phyloP scores from a whole-genome alignment of 1,139 yeast genomes.

The Pichia cactophila region DNA sequence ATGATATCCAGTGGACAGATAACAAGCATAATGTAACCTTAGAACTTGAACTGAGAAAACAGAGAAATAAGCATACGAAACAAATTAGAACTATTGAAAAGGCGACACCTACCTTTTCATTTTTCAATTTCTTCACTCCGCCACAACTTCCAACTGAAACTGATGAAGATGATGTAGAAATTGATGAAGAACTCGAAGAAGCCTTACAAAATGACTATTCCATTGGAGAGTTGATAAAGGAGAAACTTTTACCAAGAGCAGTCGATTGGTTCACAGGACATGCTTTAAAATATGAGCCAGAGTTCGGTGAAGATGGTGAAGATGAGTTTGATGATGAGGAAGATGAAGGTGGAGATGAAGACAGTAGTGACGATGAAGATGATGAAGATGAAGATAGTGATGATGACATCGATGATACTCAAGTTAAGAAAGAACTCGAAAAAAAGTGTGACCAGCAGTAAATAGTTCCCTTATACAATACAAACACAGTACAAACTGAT shows the following conservation, averaged over 20 bases:
- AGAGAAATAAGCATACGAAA: slow-evolving; percentile 94
- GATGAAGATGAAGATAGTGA: slow-evolving; percentile 6
- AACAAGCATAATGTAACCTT: slow-evolving; percentile 81
- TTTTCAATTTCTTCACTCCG: slow-evolving; percentile 92
- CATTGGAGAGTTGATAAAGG: slow-evolving; percentile 93
- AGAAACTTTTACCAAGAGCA: slow-evolving; percentile 91
- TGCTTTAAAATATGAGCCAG: slow-evolving; percentile 65
- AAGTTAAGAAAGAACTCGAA: slow-evolving; percentile 6
- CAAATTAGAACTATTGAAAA: slow-evolving; percentile 96
- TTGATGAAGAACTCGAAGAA: slow-evolving; percentile 70
- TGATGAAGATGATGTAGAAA: slow-evolving; percentile 48
- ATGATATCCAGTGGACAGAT: slow-evolving; percentile 75
- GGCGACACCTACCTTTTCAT: slow-evolving; percentile 85
- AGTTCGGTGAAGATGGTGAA: slow-evolving; percentile 26
- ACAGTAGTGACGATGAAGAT: slow-evolving; percentile 18
- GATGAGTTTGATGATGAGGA: slow-evolving; percentile 31
- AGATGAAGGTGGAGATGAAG: slow-evolving; percentile 43
- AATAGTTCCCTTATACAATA: not conserved
- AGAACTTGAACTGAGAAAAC: slow-evolving; percentile 88
- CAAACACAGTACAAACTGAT: not conserved
- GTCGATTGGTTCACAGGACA: slow-evolving; percentile 98
- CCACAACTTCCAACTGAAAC: slow-evolving; percentile 65
- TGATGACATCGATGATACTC: slow-evolving; percentile 5
- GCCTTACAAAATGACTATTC: slow-evolving; percentile 90
- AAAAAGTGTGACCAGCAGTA: slow-evolving; percentile 18